A percentile compares a stretch with the other conserved stretches of the same genome.
These are phyloP conservation scores for Thalassiosira hispida DNA, from an alignment of 352 stramenopile genomes.

Conservation along the genomic window DNA sequence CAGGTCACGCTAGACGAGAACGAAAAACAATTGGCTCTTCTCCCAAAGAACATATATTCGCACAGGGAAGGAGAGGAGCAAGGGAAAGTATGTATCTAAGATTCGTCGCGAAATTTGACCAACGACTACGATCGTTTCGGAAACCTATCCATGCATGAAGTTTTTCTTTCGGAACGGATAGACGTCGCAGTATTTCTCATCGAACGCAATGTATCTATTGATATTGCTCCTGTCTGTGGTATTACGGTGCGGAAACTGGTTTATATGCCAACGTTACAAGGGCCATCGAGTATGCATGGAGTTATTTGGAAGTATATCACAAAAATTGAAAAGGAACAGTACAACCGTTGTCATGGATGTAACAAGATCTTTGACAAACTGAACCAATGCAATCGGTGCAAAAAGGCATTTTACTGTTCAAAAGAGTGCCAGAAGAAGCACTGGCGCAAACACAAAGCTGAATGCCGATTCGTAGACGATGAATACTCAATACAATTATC, in stretches of 20 bases:
- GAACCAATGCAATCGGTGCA: too few species aligned
- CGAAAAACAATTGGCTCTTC: not conserved
- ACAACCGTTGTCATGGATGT: too few species aligned
- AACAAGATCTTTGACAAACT: too few species aligned
- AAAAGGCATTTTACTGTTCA: too few species aligned
- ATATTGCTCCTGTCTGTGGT: slow-evolving; percentile 12
- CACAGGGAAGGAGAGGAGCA: not conserved
- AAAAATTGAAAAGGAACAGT: too few species aligned
- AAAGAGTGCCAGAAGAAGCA: not conserved
- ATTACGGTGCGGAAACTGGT: slow-evolving; percentile 2
- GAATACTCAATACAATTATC: too few species aligned
- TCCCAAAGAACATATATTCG: slow-evolving; percentile 9
- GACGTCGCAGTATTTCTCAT: slow-evolving; percentile 40
- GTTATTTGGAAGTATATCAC: too few species aligned
- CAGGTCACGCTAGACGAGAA: not conserved
- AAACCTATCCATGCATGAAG: slow-evolving; percentile 29
- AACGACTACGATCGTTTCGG: slow-evolving; percentile 32
- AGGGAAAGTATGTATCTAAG: not conserved
- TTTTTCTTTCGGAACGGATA: slow-evolving; percentile 20
- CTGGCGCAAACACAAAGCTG: not conserved
- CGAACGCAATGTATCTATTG: slow-evolving; percentile 11
- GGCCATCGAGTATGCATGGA: too few species aligned
- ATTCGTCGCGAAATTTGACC: slow-evolving; percentile 10
- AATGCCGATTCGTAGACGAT: not conserved
- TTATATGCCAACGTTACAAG: not conserved